phyloP scores from a whole-genome alignment of 176 grass and related monocot species.

The Aegilops speltoides region DNA sequence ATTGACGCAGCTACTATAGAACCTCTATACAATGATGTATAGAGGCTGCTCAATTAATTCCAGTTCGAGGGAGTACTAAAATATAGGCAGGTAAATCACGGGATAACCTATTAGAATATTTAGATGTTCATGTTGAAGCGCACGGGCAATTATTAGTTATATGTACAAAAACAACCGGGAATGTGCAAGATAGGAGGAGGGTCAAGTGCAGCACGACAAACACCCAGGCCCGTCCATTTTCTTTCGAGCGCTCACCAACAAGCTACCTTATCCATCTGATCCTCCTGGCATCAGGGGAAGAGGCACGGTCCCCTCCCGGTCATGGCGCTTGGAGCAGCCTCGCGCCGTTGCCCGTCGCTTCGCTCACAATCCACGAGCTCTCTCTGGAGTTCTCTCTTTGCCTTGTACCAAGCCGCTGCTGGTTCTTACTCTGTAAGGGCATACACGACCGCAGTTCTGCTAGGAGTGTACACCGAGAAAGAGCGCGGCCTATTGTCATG shows the following conservation, averaged over 20 bases:
- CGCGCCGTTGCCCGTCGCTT: background rate
- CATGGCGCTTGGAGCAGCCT: background rate
- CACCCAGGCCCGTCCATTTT: background rate
- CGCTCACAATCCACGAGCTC: background rate
- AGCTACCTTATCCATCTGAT: slow-evolving; percentile 21
- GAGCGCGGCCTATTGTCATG: slow-evolving; percentile 79
- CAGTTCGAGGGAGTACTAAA: background rate
- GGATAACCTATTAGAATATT: background rate
- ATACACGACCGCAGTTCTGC: slow-evolving; percentile 87
- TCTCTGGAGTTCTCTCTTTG: background rate
- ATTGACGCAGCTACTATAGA: too few species aligned
- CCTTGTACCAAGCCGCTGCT: background rate
- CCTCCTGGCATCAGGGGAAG: background rate
- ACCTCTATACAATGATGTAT: too few species aligned
- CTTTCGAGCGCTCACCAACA: slow-evolving; percentile 27
- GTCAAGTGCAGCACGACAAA: slow-evolving; percentile 4
- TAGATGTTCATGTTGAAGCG: background rate
- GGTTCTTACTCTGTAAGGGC: slow-evolving; percentile 48
- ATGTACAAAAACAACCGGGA: slow-evolving; percentile 25
- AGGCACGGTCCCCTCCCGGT: background rate
- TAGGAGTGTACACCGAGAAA: slow-evolving; percentile 80
- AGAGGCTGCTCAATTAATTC: too few species aligned
- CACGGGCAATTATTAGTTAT: background rate
- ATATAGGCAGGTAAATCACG: background rate
- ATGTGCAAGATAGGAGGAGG: background rate